Evolutionary conservation across 257 asterid species (phyloP), one percentile per base, ranked within the genome.

Genomic region (Nicotiana attenuata): DNA sequence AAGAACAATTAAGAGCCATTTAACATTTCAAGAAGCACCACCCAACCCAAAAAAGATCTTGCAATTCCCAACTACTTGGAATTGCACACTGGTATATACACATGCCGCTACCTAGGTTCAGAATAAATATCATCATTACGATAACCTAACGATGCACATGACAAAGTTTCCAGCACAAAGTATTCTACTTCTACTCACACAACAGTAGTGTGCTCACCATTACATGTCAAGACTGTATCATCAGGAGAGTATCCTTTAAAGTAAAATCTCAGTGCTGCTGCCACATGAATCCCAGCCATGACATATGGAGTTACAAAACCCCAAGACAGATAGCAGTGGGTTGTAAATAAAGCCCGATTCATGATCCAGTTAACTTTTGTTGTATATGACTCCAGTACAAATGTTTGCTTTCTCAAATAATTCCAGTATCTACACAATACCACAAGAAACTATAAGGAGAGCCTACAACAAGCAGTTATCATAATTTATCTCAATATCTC

Each of bases 361-460:
- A 94, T 94, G 81, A 96, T 87, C 97, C 95, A 90, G 89, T 96
- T 96, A 81, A 92, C 85, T 80, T 80, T 89, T 55, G 99, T 92
- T 3, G 98, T 77, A 88, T 96, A 96, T 22, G 99, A 94, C 89
- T 96, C 99, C 83, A 96, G 85, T 77, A 96, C 99, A 85, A 96
- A 96, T 77, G 99, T 94, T 85, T 96, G 99, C 91, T 96, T 96
- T 91, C 99, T 90, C 89, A 96, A 89, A 86, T 96, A 96, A 88
- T 96, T 96, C 99, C 99, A 96, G 81, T 94, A 96, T 94, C 99
- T 94, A 84, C 85, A 88, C 28, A 59, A 76, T 80, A 45, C 81
- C 31, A 61, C 57, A 81, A 68, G 60, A 26, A 64, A 26, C 22
- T 24, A 50, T 15, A 75, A 47, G 24, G 63, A 15, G 63, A 50